These are phyloP conservation scores for Boletus smithii DNA, from an alignment of 1,284 basidiomycete genomes.

Conservation along the genomic window DNA sequence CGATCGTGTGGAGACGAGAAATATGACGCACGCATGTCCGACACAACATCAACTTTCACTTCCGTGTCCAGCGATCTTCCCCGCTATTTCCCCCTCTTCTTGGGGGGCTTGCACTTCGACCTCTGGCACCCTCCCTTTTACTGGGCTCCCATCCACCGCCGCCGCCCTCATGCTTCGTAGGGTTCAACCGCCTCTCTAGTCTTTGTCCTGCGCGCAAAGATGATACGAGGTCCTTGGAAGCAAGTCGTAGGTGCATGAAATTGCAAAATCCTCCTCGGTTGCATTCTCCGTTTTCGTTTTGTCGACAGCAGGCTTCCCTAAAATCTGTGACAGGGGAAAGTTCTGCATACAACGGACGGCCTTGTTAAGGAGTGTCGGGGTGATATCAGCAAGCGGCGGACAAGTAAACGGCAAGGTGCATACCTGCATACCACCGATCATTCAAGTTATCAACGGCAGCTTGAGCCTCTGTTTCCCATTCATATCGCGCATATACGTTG, in stretches of 20 bases:
- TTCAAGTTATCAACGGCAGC: conserved; percentile 91
- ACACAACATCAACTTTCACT: conserved; percentile 35
- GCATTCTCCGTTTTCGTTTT: conserved; percentile 97
- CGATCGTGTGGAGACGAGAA: background rate
- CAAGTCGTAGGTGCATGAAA: conserved; percentile 95
- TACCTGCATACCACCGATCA: conserved; percentile 96
- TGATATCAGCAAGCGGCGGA: conserved; percentile 6
- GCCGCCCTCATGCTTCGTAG: conserved; percentile 56
- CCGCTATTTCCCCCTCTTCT: conserved; percentile 59
- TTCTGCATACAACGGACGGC: conserved; percentile 96
- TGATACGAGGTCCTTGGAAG: conserved; percentile 77
- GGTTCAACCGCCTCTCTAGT: conserved; percentile 74
- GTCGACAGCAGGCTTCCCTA: conserved; percentile 96
- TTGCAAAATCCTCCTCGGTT: conserved; percentile 98
- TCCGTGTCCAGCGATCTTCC: conserved; percentile 75
- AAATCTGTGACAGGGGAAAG: conserved; percentile 98
- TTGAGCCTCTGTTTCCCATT: conserved; percentile 98
- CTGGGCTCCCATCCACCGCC: conserved; percentile 78
- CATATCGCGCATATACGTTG: conserved; percentile 97
- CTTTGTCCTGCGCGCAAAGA: conserved; percentile 81
- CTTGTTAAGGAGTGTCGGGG: conserved; percentile 42
- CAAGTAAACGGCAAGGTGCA: conserved; percentile 26
- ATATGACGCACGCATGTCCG: background rate
- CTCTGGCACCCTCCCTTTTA: conserved; percentile 59
- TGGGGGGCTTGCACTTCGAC: conserved; percentile 69